Evolutionary conservation across 2,329 filamentous ascomycete genomes (phyloP).

Genomic region (Rutstroemia sydowiana): DNA sequence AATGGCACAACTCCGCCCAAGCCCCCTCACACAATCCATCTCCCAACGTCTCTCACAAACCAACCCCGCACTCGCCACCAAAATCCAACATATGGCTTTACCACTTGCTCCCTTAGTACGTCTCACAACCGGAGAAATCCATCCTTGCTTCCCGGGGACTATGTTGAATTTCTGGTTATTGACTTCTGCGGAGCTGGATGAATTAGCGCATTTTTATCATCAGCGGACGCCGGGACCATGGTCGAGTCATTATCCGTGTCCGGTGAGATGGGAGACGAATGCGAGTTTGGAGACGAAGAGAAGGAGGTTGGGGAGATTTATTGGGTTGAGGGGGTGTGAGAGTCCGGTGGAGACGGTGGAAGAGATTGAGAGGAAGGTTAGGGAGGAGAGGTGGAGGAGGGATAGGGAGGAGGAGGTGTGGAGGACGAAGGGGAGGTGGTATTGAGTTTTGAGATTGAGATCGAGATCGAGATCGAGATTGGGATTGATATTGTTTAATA

Average conservation of each 20-base stretch:
- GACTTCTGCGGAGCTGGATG: constrained; percentile 62
- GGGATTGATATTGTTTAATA: background rate
- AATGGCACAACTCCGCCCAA: background rate
- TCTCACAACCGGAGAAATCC: constrained; percentile 52
- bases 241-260: constrained; percentile 56
- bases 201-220: constrained; percentile 65
- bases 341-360: constrained; percentile 33
- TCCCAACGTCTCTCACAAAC: constrained; percentile 12
- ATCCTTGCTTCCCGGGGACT: constrained; percentile 57
- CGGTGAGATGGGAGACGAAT: constrained; percentile 53
- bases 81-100: constrained; percentile 59
- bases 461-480: no score
- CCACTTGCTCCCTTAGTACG: constrained; percentile 60
- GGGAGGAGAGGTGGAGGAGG: constrained; percentile 32
- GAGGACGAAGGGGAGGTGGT: constrained; percentile 22
- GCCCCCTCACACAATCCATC: background rate
- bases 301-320: constrained; percentile 65
- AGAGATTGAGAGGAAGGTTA: constrained; percentile 34
- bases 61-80: constrained; percentile 48
- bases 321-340: constrained; percentile 59
- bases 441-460: no score
- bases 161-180: constrained; percentile 68
- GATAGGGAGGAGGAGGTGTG: constrained; percentile 22
- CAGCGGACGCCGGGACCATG: constrained; percentile 53
- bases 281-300: constrained; percentile 56